Base-by-base conservation (phyloP, 78 protist species). In the Cavenderia fasciculata region DNA sequence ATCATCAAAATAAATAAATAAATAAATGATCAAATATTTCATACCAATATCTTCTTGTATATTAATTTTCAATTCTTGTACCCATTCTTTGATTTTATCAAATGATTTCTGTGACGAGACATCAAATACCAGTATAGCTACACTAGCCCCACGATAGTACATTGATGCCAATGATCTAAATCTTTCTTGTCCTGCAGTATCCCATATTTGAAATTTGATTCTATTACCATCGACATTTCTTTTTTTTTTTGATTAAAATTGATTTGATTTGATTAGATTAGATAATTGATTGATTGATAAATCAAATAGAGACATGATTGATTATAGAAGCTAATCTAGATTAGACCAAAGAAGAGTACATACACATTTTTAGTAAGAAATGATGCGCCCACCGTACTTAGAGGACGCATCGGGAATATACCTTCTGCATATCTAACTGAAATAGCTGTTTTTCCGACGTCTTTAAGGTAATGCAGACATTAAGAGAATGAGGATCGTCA, bases 181-280 rank as follows among this genome's bases (percentile, higher is more conserved):
- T 65, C 93, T 43, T 57, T 87, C 93, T 51, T 87, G 93, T 16
- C 93, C 93, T 25, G 93, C 93, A 8, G 86, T 87, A 74, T 87
- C 93, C 93, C 93, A 87, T 38, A 87, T 74, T 59, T 74, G 41
- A 34, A 54, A 68, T 74, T 61, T 87, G 4, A 82, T 57, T 69
- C 61, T 82, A 57, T 44, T 82, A 1, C 66, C 66, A 19, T 82
- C 90, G 38, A 82, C 36, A 68, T 65, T 34, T 66, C 88, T 77
- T 33, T 70, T 14, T 4, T 59, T 46, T 18, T 59, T 21, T 16
- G 6, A 59, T 63, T n/a, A n/a, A n/a, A n/a, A n/a, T n/a, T n/a
- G n/a, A n/a, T n/a, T n/a, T n/a, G n/a, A n/a, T n/a, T n/a, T n/a
- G n/a, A n/a, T n/a, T n/a, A n/a, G n/a, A n/a, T n/a, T n/a, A n/a